Evolutionary conservation across 1,284 basidiomycete genomes (phyloP), one percentile per base, ranked within the genome.

Genomic region (Irpex lacteus): DNA sequence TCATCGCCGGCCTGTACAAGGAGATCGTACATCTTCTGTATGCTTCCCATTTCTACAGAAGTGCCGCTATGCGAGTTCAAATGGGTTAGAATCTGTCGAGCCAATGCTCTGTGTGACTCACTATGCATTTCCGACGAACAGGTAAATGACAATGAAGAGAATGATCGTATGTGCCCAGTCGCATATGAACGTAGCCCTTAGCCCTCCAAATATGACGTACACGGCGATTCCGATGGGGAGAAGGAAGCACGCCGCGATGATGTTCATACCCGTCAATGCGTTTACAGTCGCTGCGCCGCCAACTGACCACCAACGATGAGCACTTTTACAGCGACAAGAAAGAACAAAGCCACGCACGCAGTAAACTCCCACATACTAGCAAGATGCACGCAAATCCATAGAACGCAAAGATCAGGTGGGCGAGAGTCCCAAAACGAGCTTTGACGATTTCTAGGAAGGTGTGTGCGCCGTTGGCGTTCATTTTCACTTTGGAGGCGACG

Each of bases 231-330:
- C 78, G 13, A 81, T 72, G 0, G 89, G 89, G 11, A 92, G 87
- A 26, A 95, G 80, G 80, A 94, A 94, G 72, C 89, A 91, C 0
- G 91, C 90, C 2, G 92, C 92, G 63, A 91, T 81, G n/a, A 89
- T 91, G 71, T 81, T 85, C 89, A 94, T 93, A 0, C 91, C 92
- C 0, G 94, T 95, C 54, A 97, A 77, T 60, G 86, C 86, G 5
- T 86, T 88, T 19, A 95, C 91, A 0, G 92, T 93, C 0, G 91
- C 92, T 0, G 86, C 87, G 0, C 92, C 92, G 32, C 59, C 59
- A 32, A 68, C 63, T 19, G 63, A 61, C 26, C 61, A 37, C 1
- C 44, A 44, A 44, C 38, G 9, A 44, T 44, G 9, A 44, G 38
- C 38, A 44, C 38, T 15, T 9, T 9, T 44, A 44, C 8, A 44